Percentiles rank a stretch among this genome's conserved stretches.
Conservation (phyloP, 306 rosid species). For the Trifolium subterraneum region DNA sequence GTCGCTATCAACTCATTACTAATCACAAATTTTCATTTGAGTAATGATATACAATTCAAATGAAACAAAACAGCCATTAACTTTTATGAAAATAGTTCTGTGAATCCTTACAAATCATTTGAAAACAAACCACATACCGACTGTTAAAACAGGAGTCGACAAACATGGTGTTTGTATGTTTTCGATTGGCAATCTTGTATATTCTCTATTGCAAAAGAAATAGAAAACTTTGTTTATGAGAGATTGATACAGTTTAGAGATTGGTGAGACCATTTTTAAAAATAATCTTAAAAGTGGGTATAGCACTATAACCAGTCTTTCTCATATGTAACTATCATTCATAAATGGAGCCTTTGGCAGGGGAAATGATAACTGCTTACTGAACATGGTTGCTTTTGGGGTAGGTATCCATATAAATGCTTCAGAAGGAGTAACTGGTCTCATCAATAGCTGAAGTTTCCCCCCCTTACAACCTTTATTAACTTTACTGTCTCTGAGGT, state of each 20-base stretch:
- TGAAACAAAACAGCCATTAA: neutral
- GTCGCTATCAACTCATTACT: neutral
- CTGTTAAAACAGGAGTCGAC: too few relatives aligned
- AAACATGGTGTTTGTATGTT: neutral
- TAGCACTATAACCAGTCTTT: too few relatives aligned
- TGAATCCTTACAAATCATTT: neutral
- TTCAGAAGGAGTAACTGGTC: neutral
- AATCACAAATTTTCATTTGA: neutral
- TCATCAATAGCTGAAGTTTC: slow-evolving; percentile 31
- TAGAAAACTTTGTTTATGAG: too few relatives aligned
- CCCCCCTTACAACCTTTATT: slow-evolving; percentile 9
- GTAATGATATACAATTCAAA: neutral
- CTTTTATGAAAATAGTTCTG: too few relatives aligned
- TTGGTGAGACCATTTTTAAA: too few relatives aligned
- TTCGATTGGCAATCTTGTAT: neutral
- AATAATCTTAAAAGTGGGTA: too few relatives aligned
- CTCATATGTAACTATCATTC: too few relatives aligned
- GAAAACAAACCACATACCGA: neutral
- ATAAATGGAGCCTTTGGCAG: neutral
- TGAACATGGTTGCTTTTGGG: slow-evolving; percentile 12
- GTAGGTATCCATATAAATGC: slow-evolving; percentile 30
- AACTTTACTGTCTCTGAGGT: slow-evolving; percentile 19
- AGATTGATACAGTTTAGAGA: too few relatives aligned
- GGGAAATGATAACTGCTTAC: slow-evolving; percentile 4
- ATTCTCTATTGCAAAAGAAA: too few relatives aligned